These are phyloP conservation scores for Anthoceros angustus DNA, from an alignment of 225 moss, liverwort and hornwort genomes.

Conservation along the genomic window DNA sequence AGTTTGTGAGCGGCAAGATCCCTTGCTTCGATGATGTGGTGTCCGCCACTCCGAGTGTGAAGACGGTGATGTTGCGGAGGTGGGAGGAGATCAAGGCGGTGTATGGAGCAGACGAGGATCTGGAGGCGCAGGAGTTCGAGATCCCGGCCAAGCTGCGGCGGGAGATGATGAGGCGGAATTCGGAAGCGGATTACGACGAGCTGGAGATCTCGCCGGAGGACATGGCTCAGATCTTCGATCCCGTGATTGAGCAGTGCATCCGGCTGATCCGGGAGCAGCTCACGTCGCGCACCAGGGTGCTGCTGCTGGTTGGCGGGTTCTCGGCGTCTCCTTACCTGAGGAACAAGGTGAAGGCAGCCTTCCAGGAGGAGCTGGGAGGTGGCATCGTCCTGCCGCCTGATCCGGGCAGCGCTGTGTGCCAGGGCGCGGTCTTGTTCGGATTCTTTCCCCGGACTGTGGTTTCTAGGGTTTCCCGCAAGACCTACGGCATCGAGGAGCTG, in stretches of 20 bases:
- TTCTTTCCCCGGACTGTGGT: background rate
- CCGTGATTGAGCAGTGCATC: background rate
- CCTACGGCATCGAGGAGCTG: background rate
- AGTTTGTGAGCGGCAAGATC: background rate
- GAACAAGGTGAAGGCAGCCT: background rate
- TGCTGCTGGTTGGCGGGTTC: conserved; percentile 24
- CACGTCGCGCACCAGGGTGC: background rate
- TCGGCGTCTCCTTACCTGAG: conserved; percentile 21
- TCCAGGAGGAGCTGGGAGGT: background rate
- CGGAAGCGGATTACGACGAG: conserved; percentile 1
- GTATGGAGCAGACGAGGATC: background rate
- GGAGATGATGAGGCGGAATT: background rate
- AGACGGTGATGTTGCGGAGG: background rate
- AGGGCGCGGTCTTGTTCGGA: background rate
- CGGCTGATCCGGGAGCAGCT: background rate
- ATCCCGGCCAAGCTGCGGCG: background rate
- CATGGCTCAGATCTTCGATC: background rate
- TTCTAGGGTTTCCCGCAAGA: background rate
- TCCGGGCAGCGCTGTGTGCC: background rate
- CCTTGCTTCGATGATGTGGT: background rate
- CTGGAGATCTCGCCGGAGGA: background rate
- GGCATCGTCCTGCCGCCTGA: background rate
- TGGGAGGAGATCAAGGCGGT: background rate
- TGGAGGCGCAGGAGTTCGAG: background rate
- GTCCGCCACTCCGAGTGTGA: background rate